Conservation (phyloP, 805 yeast species). For the Lipomyces orientalis region DNA sequence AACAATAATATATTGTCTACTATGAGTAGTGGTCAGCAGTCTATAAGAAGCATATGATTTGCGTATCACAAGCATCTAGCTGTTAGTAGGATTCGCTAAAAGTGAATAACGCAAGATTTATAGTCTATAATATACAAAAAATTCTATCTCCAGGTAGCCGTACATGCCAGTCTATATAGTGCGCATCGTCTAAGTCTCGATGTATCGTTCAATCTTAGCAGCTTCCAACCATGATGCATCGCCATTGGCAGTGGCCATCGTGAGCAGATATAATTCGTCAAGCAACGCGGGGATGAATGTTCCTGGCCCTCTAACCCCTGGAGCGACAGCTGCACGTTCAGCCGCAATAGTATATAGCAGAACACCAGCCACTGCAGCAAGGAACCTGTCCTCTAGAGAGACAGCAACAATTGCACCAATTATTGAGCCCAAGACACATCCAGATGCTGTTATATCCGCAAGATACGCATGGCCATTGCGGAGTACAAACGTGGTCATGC, state of each 20-base stretch:
- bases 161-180: not conserved
- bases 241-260: conserved; percentile 15
- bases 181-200: not conserved
- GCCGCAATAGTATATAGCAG: conserved; percentile 67
- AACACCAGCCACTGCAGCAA: conserved; percentile 62
- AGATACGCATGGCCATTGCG: conserved; percentile 67
- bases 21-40: not conserved
- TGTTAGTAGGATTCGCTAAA: not conserved
- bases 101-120: not conserved
- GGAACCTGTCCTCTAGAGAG: conserved; percentile 47
- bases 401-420: conserved; percentile 65
- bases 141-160: not conserved
- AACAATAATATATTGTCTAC: too few relatives aligned
- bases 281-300: conserved; percentile 56
- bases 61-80: not conserved
- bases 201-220: conserved; percentile 26
- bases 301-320: conserved; percentile 57
- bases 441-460: conserved; percentile 78
- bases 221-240: conserved; percentile 22
- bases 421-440: conserved; percentile 79
- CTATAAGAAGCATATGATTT: not conserved
- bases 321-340: conserved; percentile 52
- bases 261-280: conserved; percentile 48
- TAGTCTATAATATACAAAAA: not conserved
- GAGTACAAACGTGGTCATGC: conserved; percentile 47